Base-by-base conservation (phyloP, 176 grass and related monocot species). In the Thinopyrum elongatum region DNA sequence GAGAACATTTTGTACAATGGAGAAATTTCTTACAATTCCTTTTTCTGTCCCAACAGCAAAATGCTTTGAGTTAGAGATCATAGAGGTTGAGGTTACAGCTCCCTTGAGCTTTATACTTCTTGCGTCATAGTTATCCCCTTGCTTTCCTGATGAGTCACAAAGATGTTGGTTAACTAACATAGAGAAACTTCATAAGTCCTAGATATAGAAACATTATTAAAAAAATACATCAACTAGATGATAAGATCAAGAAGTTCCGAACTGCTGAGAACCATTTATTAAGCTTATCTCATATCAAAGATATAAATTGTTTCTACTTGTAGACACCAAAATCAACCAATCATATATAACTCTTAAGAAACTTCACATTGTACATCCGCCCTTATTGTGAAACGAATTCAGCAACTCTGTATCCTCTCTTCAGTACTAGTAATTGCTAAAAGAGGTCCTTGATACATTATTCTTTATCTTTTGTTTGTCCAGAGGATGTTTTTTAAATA, bases 31-130 rank as follows among this genome's bases (percentile, higher is more conserved):
- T 91, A 99, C 97, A 66, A 92, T 86, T 89, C 97, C 94, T 83
- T 96, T 94, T 75, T 94, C 90, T 15, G 97, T 99, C 69, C 94
- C 97, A 82, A 89, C 90, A 88, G 92, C 90, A 89, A 94, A 65
- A 93, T 68, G 72, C 77, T 93, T 99, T 10, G 66, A 92, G 74
- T 91, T 88, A 64, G 86, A 83, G 86, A 96, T 88, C 26, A 76
- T 76, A 74, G 81, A 84, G 12, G 80, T 96, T 21, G 86, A 83
- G 44, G 87, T 85, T 65, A 93, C 68, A 83, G 94, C 84, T 83
- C 94, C 97, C 90, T 92, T 93, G 58, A 99, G 84, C 81, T 99
- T 99, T 76, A 90, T 74, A 86, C 82, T 78, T 83, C 51, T 86
- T 86, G 91, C 70, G 21, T 71, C 88, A 61, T 85, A 94, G 75